Evolutionary conservation across 108 stramenopile genomes (phyloP).

Genomic region (Pseudonitzschia pungens): DNA sequence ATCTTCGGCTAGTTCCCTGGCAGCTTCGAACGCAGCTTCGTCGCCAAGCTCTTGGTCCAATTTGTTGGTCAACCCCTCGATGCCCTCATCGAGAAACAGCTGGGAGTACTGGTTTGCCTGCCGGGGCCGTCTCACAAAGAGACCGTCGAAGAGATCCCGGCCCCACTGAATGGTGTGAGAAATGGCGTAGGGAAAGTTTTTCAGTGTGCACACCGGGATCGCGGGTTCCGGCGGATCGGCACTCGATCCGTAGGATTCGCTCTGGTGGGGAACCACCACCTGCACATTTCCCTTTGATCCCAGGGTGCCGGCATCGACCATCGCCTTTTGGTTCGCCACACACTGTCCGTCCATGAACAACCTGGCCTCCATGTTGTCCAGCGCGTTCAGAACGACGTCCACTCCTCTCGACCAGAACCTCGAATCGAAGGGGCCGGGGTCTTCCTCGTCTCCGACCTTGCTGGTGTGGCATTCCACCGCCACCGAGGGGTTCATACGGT

Average conservation of each 20-base stretch:
- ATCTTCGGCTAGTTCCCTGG: conserved; percentile 71
- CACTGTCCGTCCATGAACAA: conserved; percentile 82
- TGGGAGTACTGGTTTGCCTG: conserved; percentile 75
- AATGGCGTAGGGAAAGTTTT: conserved; percentile 89
- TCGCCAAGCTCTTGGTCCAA: conserved; percentile 58
- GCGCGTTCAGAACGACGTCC: conserved; percentile 90
- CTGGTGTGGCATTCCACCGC: conserved; percentile 76
- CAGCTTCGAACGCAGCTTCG: conserved; percentile 64
- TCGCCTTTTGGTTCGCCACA: conserved; percentile 62
- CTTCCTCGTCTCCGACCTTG: conserved; percentile 70
- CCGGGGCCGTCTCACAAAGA: conserved; percentile 69
- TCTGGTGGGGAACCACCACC: conserved; percentile 79
- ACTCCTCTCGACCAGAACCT: conserved; percentile 86
- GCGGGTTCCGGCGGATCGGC: conserved; percentile 85
- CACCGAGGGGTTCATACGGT: conserved; percentile 58
- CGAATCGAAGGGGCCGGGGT: conserved; percentile 71
- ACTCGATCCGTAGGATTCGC: conserved; percentile 87
- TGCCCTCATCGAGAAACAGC: conserved; percentile 27
- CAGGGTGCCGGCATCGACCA: conserved; percentile 85
- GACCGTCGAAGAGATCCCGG: conserved; percentile 82
- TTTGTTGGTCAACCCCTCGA: conserved; percentile 40
- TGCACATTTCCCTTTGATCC: conserved; percentile 91
- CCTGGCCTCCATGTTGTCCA: conserved; percentile 98
- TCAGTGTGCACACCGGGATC: conserved; percentile 87
- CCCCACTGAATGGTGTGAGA: conserved; percentile 92